Base-by-base conservation (phyloP, 345 rosid species). In the Dovyalis caffra region DNA sequence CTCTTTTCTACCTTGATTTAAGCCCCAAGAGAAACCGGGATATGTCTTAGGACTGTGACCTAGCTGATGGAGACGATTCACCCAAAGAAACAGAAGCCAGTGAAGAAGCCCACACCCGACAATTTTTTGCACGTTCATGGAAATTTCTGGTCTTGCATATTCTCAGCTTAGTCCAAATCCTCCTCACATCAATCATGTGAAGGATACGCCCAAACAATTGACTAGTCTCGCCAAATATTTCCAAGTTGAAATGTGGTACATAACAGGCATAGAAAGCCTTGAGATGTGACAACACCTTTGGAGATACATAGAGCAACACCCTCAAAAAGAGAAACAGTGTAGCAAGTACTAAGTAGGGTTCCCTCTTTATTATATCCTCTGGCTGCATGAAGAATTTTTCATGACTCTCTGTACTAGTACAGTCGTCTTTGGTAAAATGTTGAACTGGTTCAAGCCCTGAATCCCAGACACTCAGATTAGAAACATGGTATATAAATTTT, bases 51-150 rank as follows among this genome's bases (percentile, higher is more conserved):
- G 82, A 74, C 65, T 80, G 85, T 66, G 86, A 85, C 64, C 90
- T 68, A 47, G 49, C 85, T 66, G 87, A 86, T 5, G 97, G 84
- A 18, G 93, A 90, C 71, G 94, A 83, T 85, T 89, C 84, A 7
- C 97, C 97, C 79, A 92, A 76, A 6, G 97, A 87, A 72, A 95
- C 96, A 7, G 98, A 95, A 12, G 99, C 97, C 28, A 92, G 83
- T 6, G 97, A 92, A 26, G 97, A 90, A 61, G 97, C 97, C 98
- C 96, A 93, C n/a, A 88, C 98, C 66, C 83, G 86, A 26, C 91
- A 95, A 57, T 81, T 95, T 82, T 78, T 92, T 14, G 97, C 97
- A 31, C 98, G 77, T 77, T 82, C 88, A 18, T 83, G 96, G 76
- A 95, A 91, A 87, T 77, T 88, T 78, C 96, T 87, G 66, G 88